Conservation (phyloP, 208 protist species). For the Phytomonas sp. region DNA sequence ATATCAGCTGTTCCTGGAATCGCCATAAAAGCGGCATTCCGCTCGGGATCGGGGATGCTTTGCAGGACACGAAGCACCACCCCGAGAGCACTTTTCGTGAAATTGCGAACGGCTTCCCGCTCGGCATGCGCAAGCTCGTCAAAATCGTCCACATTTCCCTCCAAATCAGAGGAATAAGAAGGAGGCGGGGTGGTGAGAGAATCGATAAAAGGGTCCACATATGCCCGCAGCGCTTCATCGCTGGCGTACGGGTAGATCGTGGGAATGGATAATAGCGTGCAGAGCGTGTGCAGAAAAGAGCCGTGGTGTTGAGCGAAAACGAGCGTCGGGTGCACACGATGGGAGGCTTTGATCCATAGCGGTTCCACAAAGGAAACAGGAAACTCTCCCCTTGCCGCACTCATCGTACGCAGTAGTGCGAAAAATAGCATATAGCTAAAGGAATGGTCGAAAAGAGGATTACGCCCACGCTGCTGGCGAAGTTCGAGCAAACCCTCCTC, state of each 20-base stretch:
- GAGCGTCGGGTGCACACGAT: constrained; percentile 5
- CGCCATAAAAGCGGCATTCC: constrained; percentile 64
- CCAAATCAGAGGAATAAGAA: too few relatives aligned
- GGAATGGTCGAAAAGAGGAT: constrained; percentile 23
- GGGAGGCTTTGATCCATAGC: constrained; percentile 31
- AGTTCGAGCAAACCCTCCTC: neutral
- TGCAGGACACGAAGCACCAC: constrained; percentile 72
- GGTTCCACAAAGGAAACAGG: constrained; percentile 28
- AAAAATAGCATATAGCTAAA: constrained; percentile 54
- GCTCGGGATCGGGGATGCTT: constrained; percentile 59
- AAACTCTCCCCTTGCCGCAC: constrained; percentile 44
- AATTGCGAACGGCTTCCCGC: constrained; percentile 19
- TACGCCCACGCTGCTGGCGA: constrained; percentile 5
- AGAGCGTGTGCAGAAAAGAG: constrained; percentile 62
- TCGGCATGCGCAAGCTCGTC: constrained; percentile 10
- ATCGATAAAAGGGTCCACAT: constrained; percentile 32
- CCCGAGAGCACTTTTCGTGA: constrained; percentile 30
- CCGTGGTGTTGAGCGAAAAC: constrained; percentile 52
- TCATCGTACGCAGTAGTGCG: constrained; percentile 59
- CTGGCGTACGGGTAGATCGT: constrained; percentile 73
- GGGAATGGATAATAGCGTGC: constrained; percentile 44
- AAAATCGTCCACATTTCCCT: neutral
- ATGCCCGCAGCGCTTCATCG: constrained; percentile 44
- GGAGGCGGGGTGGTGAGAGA: constrained; percentile 28
- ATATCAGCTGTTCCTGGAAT: constrained; percentile 30